phyloP scores from a whole-genome alignment of 2,329 filamentous ascomycete genomes.

The Dryadomyces quercus-mongolicae region DNA sequence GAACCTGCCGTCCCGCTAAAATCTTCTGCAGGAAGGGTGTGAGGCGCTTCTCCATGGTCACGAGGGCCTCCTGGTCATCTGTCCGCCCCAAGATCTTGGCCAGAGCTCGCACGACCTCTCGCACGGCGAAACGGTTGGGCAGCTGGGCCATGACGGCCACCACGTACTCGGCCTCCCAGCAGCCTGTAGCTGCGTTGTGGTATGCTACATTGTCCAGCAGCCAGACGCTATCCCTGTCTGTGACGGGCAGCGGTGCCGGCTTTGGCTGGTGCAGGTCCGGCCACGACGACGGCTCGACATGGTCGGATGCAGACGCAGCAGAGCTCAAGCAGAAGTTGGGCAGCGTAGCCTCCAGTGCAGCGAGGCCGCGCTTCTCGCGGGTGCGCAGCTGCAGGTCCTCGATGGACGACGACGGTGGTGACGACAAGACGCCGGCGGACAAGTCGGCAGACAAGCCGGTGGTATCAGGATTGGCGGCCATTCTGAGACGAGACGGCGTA shows the following conservation, averaged over 20 bases:
- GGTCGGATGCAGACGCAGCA: too few species aligned
- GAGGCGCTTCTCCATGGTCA: slow-evolving; percentile 53
- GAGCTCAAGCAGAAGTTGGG: background rate
- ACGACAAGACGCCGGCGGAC: too few species aligned
- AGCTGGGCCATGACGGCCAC: slow-evolving; percentile 69
- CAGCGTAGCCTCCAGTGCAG: slow-evolving; percentile 35
- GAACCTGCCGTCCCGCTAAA: slow-evolving; percentile 55
- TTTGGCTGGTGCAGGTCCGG: slow-evolving; percentile 36
- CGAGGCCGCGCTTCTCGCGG: slow-evolving; percentile 34
- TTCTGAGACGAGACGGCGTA: background rate
- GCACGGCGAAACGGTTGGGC: slow-evolving; percentile 51
- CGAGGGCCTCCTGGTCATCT: slow-evolving; percentile 35
- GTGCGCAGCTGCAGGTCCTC: slow-evolving; percentile 17
- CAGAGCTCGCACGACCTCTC: slow-evolving; percentile 55
- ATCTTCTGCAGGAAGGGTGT: slow-evolving; percentile 70
- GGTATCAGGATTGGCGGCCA: background rate
- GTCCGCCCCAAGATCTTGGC: slow-evolving; percentile 48
- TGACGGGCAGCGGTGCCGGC: slow-evolving; percentile 47
- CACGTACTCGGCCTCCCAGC: slow-evolving; percentile 78
- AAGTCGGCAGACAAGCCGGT: background rate
- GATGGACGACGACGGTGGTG: background rate
- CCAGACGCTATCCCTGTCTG: slow-evolving; percentile 66
- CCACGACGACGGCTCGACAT: background rate
- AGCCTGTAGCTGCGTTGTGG: slow-evolving; percentile 14
- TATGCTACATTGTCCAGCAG: slow-evolving; percentile 80